These are phyloP conservation scores for Starmerella cellae DNA, from an alignment of 805 yeast species.

Conservation along the genomic window DNA sequence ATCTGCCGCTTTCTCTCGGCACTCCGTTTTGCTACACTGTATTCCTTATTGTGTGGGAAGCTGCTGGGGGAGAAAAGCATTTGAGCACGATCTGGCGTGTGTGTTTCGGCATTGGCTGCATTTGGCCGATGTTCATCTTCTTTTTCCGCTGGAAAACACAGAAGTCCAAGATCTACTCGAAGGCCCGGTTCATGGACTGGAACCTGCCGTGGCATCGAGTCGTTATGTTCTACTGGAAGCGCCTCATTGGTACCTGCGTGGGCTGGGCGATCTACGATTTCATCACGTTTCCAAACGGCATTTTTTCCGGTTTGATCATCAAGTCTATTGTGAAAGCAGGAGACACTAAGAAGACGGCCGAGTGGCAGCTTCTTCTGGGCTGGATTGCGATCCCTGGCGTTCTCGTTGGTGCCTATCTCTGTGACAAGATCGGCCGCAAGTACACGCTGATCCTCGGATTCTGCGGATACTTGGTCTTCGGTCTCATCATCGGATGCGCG, in stretches of 20 bases:
- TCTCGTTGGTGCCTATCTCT: slow-evolving; percentile 50
- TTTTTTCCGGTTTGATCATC: slow-evolving; percentile 51
- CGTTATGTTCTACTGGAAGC: slow-evolving; percentile 52
- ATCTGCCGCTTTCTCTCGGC: slow-evolving; percentile 60
- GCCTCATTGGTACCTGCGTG: slow-evolving; percentile 56
- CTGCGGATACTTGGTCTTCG: slow-evolving; percentile 51
- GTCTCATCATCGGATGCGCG: slow-evolving; percentile 33
- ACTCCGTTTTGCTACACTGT: slow-evolving; percentile 61
- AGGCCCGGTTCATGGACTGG: slow-evolving; percentile 45
- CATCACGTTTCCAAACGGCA: slow-evolving; percentile 67
- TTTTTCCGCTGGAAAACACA: slow-evolving; percentile 60
- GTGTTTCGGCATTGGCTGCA: slow-evolving; percentile 58
- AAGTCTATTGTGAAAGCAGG: slow-evolving; percentile 33
- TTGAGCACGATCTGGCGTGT: slow-evolving; percentile 52
- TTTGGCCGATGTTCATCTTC: slow-evolving; percentile 61
- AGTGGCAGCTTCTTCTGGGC: slow-evolving; percentile 59
- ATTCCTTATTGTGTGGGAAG: slow-evolving; percentile 53
- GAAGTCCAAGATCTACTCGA: slow-evolving; percentile 49
- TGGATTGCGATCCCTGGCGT: slow-evolving; percentile 62
- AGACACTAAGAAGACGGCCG: slow-evolving; percentile 44
- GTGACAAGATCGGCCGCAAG: slow-evolving; percentile 52
- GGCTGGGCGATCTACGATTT: slow-evolving; percentile 75
- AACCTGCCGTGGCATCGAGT: slow-evolving; percentile 46
- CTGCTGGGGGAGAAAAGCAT: slow-evolving; percentile 34
- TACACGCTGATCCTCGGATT: slow-evolving; percentile 61